phyloP scores from a whole-genome alignment of 352 stramenopile genomes.

The Globisporangium paroecandrum region DNA sequence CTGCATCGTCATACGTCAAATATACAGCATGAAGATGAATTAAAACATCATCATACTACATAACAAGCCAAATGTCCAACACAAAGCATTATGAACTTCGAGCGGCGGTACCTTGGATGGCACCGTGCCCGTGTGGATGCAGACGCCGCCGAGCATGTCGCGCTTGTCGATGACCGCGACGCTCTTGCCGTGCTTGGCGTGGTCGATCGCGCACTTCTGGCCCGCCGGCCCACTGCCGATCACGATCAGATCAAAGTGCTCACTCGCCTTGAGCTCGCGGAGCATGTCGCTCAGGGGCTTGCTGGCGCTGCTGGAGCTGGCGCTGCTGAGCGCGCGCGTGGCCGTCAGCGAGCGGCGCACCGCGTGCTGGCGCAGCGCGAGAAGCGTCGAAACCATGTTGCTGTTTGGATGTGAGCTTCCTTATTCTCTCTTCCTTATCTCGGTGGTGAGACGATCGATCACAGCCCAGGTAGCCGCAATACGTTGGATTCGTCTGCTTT shows the following conservation, averaged over 20 bases:
- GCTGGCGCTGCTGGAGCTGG: background rate
- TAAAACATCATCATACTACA: background rate
- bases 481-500: conserved; percentile 1
- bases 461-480: background rate
- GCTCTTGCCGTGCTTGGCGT: conserved; percentile 79
- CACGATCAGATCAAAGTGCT: conserved; percentile 89
- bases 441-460: background rate
- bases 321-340: conserved; percentile 1
- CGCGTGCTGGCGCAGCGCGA: conserved; percentile 11
- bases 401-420: background rate
- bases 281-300: conserved; percentile 60
- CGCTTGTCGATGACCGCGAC: conserved; percentile 88
- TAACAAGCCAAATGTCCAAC: background rate
- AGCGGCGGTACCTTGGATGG: conserved; percentile 59
- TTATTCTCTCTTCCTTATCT: background rate
- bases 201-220: conserved; percentile 90
- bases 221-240: conserved; percentile 85
- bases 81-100: background rate
- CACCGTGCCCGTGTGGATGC: conserved; percentile 87
- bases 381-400: conserved; percentile 8
- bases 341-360: background rate
- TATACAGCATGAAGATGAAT: background rate
- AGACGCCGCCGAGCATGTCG: conserved; percentile 86
- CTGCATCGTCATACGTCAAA: conserved; percentile 22
- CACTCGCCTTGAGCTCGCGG: conserved; percentile 75